phyloP scores from a whole-genome alignment of 2,329 filamentous ascomycete genomes.

The Colletotrichum gigasporum region DNA sequence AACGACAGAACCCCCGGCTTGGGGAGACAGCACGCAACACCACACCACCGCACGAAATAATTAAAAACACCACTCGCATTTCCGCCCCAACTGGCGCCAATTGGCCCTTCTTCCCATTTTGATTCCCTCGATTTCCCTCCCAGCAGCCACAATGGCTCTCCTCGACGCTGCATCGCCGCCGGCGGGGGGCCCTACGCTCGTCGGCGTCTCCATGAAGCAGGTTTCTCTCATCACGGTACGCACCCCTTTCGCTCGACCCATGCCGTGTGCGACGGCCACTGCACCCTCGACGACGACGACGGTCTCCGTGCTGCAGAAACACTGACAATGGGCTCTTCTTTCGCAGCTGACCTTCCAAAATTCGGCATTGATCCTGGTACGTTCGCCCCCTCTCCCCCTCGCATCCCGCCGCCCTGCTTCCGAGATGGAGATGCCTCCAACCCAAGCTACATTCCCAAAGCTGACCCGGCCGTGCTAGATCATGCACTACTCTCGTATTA shows the following conservation, averaged over 20 bases:
- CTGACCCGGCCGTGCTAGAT: slow-evolving; percentile 61
- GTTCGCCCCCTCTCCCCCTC: slow-evolving; percentile 33
- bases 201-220: slow-evolving; percentile 75
- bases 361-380: slow-evolving; percentile 76
- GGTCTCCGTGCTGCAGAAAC: slow-evolving; percentile 5
- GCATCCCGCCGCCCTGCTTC: too few relatives aligned
- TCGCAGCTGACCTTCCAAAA: slow-evolving; percentile 80
- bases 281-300: too few relatives aligned
- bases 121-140: not conserved
- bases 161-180: slow-evolving; percentile 48
- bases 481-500: slow-evolving; percentile 93
- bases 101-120: not conserved
- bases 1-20: slow-evolving; percentile 1
- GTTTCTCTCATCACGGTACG: slow-evolving; percentile 59
- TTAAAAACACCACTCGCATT: not conserved
- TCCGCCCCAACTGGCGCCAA: not conserved
- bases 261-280: not conserved
- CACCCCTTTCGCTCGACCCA: slow-evolving; percentile 23
- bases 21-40: not conserved
- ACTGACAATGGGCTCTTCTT: slow-evolving; percentile 30
- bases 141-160: slow-evolving; percentile 49
- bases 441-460: not conserved
- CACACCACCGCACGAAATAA: not conserved
- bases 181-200: slow-evolving; percentile 52
- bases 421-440: not conserved